Percentiles rank a stretch among this genome's conserved stretches.
phyloP scores from a whole-genome alignment of 164 flowering plant species.

The Stephania cephalantha region DNA sequence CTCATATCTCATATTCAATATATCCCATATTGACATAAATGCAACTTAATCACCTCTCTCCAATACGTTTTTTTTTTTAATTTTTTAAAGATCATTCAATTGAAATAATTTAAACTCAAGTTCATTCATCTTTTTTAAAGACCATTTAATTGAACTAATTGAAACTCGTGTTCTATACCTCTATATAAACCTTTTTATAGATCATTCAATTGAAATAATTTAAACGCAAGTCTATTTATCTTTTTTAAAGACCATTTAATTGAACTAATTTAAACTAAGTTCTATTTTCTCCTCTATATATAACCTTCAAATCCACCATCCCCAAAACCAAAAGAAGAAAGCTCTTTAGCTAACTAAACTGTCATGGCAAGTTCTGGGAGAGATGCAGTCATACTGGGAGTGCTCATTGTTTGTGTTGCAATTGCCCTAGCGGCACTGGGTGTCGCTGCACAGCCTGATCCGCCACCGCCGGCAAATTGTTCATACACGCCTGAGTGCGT shows the following conservation, averaged over 20 bases:
- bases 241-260: background rate
- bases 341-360: background rate
- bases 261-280: background rate
- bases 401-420: background rate
- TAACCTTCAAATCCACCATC: background rate
- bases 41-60: background rate
- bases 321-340: background rate
- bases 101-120: too few species aligned
- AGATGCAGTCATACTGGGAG: background rate
- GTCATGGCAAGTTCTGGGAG: background rate
- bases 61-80: too few species aligned
- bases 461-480: background rate
- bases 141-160: too few species aligned
- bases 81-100: too few species aligned
- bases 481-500: background rate
- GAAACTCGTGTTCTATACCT: background rate
- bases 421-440: background rate
- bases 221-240: too few species aligned
- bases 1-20: too few species aligned
- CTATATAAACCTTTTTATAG: too few species aligned
- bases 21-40: background rate
- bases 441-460: background rate
- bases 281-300: background rate
- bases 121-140: too few species aligned
- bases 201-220: too few species aligned